phyloP scores from a whole-genome alignment of 345 rosid species.

The Citrus australasica region DNA sequence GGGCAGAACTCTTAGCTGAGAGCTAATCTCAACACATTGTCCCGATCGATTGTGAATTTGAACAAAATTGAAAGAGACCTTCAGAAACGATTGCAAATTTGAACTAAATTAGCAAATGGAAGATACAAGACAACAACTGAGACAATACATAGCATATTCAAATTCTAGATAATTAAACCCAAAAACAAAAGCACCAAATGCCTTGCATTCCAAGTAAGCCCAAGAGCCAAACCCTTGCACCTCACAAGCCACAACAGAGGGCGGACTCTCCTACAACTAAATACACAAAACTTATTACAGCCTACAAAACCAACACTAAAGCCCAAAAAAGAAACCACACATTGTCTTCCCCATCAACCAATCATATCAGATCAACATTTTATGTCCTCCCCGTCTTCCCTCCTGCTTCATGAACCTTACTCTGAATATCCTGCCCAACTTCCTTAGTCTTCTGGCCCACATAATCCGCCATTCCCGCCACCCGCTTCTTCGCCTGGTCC shows the following conservation, averaged over 20 bases:
- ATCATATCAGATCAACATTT: background rate
- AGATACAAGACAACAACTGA: background rate
- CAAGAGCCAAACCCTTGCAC: background rate
- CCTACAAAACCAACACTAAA: background rate
- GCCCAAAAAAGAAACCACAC: background rate
- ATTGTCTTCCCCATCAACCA: background rate
- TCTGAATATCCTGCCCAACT: conserved; percentile 53
- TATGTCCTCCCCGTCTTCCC: conserved; percentile 19
- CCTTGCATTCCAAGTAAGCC: background rate
- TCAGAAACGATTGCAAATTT: too few species aligned
- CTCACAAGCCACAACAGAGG: background rate
- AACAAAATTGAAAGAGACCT: too few species aligned
- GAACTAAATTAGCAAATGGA: too few species aligned
- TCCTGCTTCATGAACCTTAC: conserved; percentile 44
- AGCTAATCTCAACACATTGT: too few species aligned
- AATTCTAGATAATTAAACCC: background rate
- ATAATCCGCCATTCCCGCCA: conserved; percentile 38
- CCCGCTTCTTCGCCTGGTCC: conserved; percentile 46
- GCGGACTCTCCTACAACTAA: background rate
- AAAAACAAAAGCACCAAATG: background rate
- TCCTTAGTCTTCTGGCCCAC: conserved; percentile 72
- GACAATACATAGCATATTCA: background rate
- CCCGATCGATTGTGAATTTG: too few species aligned
- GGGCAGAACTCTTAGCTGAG: too few species aligned
- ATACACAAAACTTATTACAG: background rate